Conservation (phyloP, 2,329 filamentous ascomycete species). For the Paecilomyces sp. region DNA sequence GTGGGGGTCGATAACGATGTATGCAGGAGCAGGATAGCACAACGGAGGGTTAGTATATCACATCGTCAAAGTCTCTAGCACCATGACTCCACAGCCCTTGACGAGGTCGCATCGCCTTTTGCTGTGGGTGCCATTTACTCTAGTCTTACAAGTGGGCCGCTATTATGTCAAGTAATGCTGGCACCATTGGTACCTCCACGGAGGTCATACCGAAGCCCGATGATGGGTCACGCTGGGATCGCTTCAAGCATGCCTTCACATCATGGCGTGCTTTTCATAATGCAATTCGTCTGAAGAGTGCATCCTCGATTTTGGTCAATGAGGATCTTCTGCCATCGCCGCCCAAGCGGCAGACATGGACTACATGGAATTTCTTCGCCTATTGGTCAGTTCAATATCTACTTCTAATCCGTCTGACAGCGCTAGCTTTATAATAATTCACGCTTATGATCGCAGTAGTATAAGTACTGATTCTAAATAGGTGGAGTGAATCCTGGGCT, state of each 20-base stretch:
- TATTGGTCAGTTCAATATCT: constrained; percentile 10
- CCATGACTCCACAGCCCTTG: neutral
- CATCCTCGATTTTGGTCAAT: constrained; percentile 13
- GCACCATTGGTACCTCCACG: neutral
- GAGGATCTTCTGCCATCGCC: constrained; percentile 15
- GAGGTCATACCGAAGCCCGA: neutral
- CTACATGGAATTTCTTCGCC: constrained; percentile 14
- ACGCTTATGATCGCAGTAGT: too few relatives aligned
- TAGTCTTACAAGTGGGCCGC: neutral
- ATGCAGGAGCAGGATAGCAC: neutral
- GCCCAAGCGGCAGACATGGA: constrained; percentile 13
- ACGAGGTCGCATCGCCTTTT: neutral
- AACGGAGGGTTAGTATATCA: neutral
- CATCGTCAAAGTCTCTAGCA: neutral
- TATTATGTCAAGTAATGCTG: neutral
- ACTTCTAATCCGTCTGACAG: too few relatives aligned
- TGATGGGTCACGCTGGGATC: constrained; percentile 4
- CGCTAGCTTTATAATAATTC: too few relatives aligned
- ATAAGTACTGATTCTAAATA: neutral
- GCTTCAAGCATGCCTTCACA: constrained; percentile 6
- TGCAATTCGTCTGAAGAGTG: constrained; percentile 9
- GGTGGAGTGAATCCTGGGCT: constrained; percentile 17
- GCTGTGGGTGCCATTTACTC: neutral
- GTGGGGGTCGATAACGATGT: neutral
- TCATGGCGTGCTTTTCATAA: constrained; percentile 10